These are phyloP conservation scores for Aegilops tauschii DNA, from an alignment of 176 grass and related monocot species.

Conservation along the genomic window DNA sequence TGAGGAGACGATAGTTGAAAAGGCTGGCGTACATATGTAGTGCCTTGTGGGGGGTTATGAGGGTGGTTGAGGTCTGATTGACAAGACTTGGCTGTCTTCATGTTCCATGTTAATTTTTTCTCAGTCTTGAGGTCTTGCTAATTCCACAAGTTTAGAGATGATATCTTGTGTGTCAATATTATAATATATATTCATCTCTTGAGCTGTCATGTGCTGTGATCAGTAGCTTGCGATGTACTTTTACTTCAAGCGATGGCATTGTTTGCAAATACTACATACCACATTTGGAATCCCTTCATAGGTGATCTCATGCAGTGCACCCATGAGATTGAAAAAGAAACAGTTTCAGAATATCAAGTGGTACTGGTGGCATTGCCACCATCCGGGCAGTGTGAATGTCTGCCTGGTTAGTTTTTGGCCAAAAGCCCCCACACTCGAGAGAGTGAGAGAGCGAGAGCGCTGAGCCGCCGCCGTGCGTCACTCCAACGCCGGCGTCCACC, in stretches of 20 bases:
- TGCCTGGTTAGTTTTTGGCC: not conserved
- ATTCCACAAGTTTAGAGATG: slow-evolving; percentile 23
- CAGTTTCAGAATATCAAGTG: slow-evolving; percentile 4
- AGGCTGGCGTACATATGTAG: not conserved
- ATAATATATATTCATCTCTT: not conserved
- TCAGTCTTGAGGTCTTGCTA: not conserved
- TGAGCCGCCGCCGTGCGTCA: too few relatives aligned
- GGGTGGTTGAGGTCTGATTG: slow-evolving; percentile 10
- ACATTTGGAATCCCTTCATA: too few relatives aligned
- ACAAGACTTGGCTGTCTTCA: slow-evolving; percentile 20
- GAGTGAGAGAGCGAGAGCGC: too few relatives aligned
- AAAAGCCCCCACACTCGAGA: too few relatives aligned
- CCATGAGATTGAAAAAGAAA: not conserved
- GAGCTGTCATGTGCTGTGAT: not conserved
- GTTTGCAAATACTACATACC: not conserved
- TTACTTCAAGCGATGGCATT: not conserved
- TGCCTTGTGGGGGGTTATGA: not conserved
- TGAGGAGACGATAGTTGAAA: slow-evolving; percentile 38
- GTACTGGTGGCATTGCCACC: not conserved
- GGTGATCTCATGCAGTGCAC: not conserved
- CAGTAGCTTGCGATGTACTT: not conserved
- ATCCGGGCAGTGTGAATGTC: not conserved
- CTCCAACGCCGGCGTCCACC: too few relatives aligned
- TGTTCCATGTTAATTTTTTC: not conserved
- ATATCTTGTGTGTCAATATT: slow-evolving; percentile 19